Conservation (phyloP, 352 stramenopile genomes). For the Phytophthora pinifolia region DNA sequence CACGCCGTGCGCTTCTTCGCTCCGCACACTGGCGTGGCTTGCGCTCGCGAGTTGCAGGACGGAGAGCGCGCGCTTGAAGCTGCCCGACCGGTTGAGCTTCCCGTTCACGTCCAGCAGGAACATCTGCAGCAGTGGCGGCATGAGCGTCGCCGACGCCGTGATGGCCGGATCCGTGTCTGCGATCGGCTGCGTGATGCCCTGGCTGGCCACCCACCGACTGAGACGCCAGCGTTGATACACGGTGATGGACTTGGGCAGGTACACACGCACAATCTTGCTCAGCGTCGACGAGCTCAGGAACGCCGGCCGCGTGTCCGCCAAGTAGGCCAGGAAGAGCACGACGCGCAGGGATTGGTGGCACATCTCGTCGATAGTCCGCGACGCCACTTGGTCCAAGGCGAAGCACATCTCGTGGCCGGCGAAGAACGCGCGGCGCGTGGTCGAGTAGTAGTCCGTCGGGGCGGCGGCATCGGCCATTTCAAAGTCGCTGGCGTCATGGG, state of each 20-base stretch:
- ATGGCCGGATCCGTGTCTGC: slow-evolving; percentile 45
- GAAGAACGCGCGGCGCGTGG: slow-evolving; percentile 36
- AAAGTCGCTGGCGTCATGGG: slow-evolving; percentile 17
- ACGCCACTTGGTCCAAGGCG: slow-evolving; percentile 59
- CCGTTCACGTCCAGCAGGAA: slow-evolving; percentile 64
- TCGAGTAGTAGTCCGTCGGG: slow-evolving; percentile 38
- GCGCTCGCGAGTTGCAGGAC: slow-evolving; percentile 38
- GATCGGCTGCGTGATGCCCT: slow-evolving; percentile 49
- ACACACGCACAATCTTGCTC: slow-evolving; percentile 41
- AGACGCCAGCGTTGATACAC: slow-evolving; percentile 76
- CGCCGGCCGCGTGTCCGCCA: slow-evolving; percentile 54
- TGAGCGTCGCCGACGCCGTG: slow-evolving; percentile 45
- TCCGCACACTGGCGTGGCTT: slow-evolving; percentile 39
- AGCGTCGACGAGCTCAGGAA: slow-evolving; percentile 51
- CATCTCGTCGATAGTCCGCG: slow-evolving; percentile 65
- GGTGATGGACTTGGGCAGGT: slow-evolving; percentile 60
- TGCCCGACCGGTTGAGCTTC: slow-evolving; percentile 44
- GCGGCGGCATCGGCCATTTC: slow-evolving; percentile 19
- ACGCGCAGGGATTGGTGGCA: slow-evolving; percentile 59
- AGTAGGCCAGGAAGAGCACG: slow-evolving; percentile 64
- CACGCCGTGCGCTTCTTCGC: slow-evolving; percentile 56
- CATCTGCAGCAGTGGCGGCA: slow-evolving; percentile 61
- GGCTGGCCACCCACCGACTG: slow-evolving; percentile 58
- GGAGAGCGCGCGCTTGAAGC: slow-evolving; percentile 58
- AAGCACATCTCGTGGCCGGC: slow-evolving; percentile 56